Evolutionary conservation across 805 yeast genomes (phyloP).

Genomic region (Ogataea sp.): DNA sequence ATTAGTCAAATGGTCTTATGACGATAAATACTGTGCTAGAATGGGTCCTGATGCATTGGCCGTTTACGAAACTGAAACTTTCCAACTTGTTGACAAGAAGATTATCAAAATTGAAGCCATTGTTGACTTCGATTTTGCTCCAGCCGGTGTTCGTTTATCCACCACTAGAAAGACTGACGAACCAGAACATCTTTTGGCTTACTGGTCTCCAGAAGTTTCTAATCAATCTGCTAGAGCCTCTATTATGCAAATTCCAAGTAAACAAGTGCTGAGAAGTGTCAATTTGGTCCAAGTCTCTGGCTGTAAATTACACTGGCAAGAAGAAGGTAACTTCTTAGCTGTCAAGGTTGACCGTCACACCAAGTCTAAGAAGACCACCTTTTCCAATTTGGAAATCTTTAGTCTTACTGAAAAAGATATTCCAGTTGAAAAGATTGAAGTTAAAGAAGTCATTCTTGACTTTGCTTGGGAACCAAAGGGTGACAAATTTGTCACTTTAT

Average conservation of each 20-base stretch:
- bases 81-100: slow-evolving; percentile 82
- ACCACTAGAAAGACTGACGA: slow-evolving; percentile 42
- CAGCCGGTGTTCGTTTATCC: slow-evolving; percentile 68
- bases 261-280: slow-evolving; percentile 78
- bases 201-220: slow-evolving; percentile 91
- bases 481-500: slow-evolving; percentile 76
- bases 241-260: slow-evolving; percentile 78
- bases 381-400: slow-evolving; percentile 89
- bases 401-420: slow-evolving; percentile 79
- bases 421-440: slow-evolving; percentile 91
- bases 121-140: slow-evolving; percentile 91
- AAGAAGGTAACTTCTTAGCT: slow-evolving; percentile 72
- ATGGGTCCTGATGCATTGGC: slow-evolving; percentile 89
- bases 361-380: slow-evolving; percentile 84
- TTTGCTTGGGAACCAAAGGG: slow-evolving; percentile 96
- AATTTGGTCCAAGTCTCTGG: slow-evolving; percentile 92
- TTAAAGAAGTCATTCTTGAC: slow-evolving; percentile 79
- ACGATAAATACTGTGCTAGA: slow-evolving; percentile 91
- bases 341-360: slow-evolving; percentile 97
- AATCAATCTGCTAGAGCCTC: slow-evolving; percentile 96
- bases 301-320: slow-evolving; percentile 92
- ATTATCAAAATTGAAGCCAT: slow-evolving; percentile 76
- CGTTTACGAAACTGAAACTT: slow-evolving; percentile 67
- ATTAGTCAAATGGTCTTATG: slow-evolving; percentile 88
- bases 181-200: slow-evolving; percentile 65